Evolutionary conservation across 441 rosid genomes (phyloP).

Genomic region (Syzygium syzygioides): DNA sequence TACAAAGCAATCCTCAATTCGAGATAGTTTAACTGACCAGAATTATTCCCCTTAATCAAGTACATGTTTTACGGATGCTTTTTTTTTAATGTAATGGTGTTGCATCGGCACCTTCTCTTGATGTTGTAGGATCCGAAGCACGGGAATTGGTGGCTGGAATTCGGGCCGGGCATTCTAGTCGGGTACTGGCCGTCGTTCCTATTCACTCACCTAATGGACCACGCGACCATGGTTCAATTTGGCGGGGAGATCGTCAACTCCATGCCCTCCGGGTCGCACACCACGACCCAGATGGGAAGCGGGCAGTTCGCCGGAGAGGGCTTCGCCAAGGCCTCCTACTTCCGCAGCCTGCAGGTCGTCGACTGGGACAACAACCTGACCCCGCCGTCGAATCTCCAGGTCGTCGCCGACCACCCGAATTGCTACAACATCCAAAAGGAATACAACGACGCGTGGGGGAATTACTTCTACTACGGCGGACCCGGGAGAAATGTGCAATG

Average conservation of each 20-base stretch:
- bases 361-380: conserved; percentile 92
- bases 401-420: conserved; percentile 80
- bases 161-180: conserved; percentile 81
- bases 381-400: conserved; percentile 57
- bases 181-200: conserved; percentile 93
- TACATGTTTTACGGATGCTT: neutral
- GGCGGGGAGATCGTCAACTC: conserved; percentile 91
- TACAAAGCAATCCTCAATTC: neutral
- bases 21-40: neutral
- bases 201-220: conserved; percentile 75
- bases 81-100: neutral
- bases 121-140: conserved; percentile 87
- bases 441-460: conserved; percentile 83
- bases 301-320: conserved; percentile 93
- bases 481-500: conserved; percentile 90
- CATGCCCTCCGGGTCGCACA: conserved; percentile 65
- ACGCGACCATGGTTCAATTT: conserved; percentile 91
- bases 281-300: conserved; percentile 92
- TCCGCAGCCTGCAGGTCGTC: conserved; percentile 76
- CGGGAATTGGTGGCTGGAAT: conserved; percentile 99
- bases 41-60: neutral
- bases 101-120: neutral
- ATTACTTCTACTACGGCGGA: conserved; percentile 93
- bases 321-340: conserved; percentile 85
- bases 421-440: conserved; percentile 93